Percentiles rank a stretch among this genome's conserved stretches.
Evolutionary conservation across 768 basidiomycete genomes (phyloP).

Genomic region (Russula vinacea): DNA sequence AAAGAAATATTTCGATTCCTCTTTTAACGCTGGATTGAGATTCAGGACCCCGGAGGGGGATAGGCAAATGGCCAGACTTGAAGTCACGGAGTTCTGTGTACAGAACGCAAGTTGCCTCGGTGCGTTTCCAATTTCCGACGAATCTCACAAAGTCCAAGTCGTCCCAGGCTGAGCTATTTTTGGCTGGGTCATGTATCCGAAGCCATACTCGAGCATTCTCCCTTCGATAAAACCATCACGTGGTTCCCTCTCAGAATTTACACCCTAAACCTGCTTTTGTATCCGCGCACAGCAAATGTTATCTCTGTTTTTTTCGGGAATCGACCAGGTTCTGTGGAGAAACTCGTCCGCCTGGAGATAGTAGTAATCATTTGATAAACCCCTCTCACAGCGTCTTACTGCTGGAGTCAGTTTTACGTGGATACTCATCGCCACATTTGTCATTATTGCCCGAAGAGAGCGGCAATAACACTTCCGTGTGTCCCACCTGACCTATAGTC

Average conservation of each 20-base stretch:
- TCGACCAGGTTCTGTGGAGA: no score
- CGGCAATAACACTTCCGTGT: neutral
- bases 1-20: no score
- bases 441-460: neutral
- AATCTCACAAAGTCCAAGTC: neutral
- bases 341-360: neutral
- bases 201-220: neutral
- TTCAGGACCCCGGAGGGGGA: neutral
- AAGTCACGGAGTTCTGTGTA: neutral
- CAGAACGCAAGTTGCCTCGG: neutral
- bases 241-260: neutral
- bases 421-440: neutral
- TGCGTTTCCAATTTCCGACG: neutral
- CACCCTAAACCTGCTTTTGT: no score
- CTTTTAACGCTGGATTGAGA: neutral
- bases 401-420: constrained; percentile 1
- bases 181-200: neutral
- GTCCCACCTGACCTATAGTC: neutral
- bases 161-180: neutral
- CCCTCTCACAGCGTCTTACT: neutral
- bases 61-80: neutral
- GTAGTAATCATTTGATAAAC: neutral
- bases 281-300: neutral
- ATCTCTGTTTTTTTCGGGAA: neutral
- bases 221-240: neutral